Base-by-base conservation (phyloP, 352 stramenopile genomes). In the Detonula confervacea region DNA sequence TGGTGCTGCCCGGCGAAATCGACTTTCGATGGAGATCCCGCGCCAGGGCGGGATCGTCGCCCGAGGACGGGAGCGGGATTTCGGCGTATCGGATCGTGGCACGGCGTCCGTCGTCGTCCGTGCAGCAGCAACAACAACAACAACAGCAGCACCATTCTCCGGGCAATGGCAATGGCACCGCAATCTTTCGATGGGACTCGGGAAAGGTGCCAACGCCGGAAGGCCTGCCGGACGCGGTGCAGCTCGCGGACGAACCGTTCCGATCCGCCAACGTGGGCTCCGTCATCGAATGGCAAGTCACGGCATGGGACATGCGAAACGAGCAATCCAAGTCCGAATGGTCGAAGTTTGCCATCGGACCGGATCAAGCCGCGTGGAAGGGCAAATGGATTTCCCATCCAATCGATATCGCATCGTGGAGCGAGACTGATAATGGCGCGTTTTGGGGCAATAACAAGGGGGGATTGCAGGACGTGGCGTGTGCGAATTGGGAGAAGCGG, bases 371-470 rank as follows among this genome's bases (percentile, higher is more conserved):
- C 14, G 59, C 69, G 29, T 86, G 66, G 59, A 62, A 52, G 12
- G 73, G 42, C 1, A 52, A 62, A 51, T 86, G 78, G 78, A 86
- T 86, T 33, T 78, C 66, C 2, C 78, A 86, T 47, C 78, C 78
- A 24, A 29, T 76, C 5, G 78, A 81, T 72, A 42, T 81, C 9
- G 33, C 30, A 42, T 66, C 51, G 9, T 86, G 60, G 52, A 60
- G 64, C 44, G 35, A 63, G 18, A 67, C 44, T 9, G 77, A 85
- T 66, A 11, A 55, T 20, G 30, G 16, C 3, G 77, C 77, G 2
- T 85, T 78, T 61, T 85, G 77, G 77, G 6, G 0, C 1, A 39
- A 73, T 51, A 66, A 51, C 6, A 35, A 61, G n/a, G 7, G 54
- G 12, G 51, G 54, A 20, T 20, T 67, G 4, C 60, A 76, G 33